Percentiles rank a stretch among this genome's conserved stretches.
Evolutionary conservation across 1,284 basidiomycete species (phyloP).

Genomic region (Farysia itapuensis): DNA sequence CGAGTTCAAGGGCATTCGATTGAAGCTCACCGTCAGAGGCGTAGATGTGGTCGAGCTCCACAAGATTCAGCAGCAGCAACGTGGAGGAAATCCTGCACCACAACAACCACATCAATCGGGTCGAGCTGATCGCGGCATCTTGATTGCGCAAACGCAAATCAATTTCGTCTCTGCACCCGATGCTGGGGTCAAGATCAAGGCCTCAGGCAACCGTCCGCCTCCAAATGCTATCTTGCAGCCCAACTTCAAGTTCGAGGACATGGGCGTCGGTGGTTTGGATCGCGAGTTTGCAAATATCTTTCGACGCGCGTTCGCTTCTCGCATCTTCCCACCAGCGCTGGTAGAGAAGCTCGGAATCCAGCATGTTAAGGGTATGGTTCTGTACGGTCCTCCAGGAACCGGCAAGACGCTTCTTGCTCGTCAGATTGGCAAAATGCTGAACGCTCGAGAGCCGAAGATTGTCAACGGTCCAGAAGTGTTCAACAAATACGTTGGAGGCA

Average conservation of each 20-base stretch:
- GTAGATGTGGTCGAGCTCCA: constrained; percentile 68
- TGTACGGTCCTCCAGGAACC: constrained; percentile 95
- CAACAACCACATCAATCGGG: constrained; percentile 18
- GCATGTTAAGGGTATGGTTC: constrained; percentile 95
- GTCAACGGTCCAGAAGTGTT: constrained; percentile 98
- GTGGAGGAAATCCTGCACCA: constrained; percentile 3
- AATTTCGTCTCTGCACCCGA: constrained; percentile 81
- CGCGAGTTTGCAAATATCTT: constrained; percentile 95
- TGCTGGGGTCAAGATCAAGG: constrained; percentile 84
- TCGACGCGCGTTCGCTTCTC: constrained; percentile 95
- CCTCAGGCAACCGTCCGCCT: constrained; percentile 86
- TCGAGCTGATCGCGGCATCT: constrained; percentile 66
- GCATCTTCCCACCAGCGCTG: constrained; percentile 93
- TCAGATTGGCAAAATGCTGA: constrained; percentile 99
- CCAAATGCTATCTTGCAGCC: constrained; percentile 94
- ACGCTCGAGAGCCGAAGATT: constrained; percentile 95
- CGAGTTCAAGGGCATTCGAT: constrained; percentile 85
- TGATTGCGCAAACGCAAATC: constrained; percentile 88
- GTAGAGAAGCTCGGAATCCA: constrained; percentile 98
- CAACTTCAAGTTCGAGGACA: constrained; percentile 99
- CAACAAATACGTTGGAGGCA: constrained; percentile 95
- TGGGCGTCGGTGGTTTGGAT: constrained; percentile 98
- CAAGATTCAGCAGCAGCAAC: constrained; percentile 38
- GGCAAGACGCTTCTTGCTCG: constrained; percentile 98
- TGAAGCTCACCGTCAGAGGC: constrained; percentile 74